These are phyloP conservation scores for Pseudomonodictys pantanalensis DNA, from an alignment of 495 filamentous ascomycete species.

Conservation along the genomic window DNA sequence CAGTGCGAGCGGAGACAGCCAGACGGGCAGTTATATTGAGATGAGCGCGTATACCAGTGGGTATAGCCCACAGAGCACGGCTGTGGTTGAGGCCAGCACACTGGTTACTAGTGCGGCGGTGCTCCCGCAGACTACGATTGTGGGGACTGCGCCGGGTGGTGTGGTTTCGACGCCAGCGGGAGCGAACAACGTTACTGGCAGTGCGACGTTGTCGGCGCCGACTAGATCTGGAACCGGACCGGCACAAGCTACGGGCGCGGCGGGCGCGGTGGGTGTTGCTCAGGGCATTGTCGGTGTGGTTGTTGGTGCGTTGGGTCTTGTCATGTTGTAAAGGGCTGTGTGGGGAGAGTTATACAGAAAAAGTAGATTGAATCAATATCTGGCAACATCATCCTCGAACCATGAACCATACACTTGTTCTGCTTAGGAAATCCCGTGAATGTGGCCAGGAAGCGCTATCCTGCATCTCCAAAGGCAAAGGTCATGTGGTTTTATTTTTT, in stretches of 20 bases:
- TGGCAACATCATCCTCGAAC: too few species aligned
- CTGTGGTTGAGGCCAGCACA: neutral
- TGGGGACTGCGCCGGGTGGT: too few species aligned
- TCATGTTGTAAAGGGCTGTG: constrained; percentile 6
- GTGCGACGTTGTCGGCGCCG: neutral
- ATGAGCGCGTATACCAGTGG: neutral
- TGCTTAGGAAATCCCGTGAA: too few species aligned
- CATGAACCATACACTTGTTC: too few species aligned
- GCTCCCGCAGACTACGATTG: neutral
- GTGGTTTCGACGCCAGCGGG: neutral
- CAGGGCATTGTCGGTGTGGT: neutral
- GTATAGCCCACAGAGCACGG: neutral
- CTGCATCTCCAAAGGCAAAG: too few species aligned
- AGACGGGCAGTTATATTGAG: neutral
- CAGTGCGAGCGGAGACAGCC: neutral
- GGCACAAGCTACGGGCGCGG: constrained; percentile 2
- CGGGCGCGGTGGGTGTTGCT: neutral
- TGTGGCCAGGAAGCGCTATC: too few species aligned
- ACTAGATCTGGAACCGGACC: neutral
- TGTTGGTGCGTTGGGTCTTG: constrained; percentile 3
- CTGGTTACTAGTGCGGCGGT: neutral
- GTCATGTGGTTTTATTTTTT: too few species aligned
- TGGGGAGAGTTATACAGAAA: neutral
- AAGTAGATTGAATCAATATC: too few species aligned
- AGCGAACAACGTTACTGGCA: constrained; percentile 1